phyloP scores from a whole-genome alignment of 176 grass and related monocot species.

The Chrysopogon serrulatus region DNA sequence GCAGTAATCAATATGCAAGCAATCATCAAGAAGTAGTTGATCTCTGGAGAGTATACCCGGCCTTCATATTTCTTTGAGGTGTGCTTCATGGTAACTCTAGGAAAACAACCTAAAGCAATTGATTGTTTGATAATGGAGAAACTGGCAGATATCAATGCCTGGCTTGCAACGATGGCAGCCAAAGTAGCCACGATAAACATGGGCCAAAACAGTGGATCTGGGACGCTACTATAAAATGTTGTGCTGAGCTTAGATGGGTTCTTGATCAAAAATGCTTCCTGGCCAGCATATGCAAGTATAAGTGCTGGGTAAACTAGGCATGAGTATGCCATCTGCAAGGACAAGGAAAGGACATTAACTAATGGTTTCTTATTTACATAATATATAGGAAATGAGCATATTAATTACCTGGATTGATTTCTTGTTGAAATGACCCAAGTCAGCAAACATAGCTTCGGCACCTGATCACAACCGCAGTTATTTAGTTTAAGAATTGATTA shows the following conservation, averaged over 20 bases:
- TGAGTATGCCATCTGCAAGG: constrained; percentile 54
- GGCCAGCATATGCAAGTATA: constrained; percentile 67
- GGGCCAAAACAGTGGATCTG: constrained; percentile 71
- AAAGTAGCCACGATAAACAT: constrained; percentile 71
- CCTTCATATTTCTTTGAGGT: constrained; percentile 73
- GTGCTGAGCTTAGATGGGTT: constrained; percentile 61
- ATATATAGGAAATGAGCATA: neutral
- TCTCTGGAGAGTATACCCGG: constrained; percentile 72
- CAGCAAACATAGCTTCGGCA: constrained; percentile 91
- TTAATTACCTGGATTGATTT: constrained; percentile 60
- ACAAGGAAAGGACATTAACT: neutral
- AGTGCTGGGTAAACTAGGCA: constrained; percentile 66
- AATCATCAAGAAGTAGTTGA: constrained; percentile 75
- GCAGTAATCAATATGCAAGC: constrained; percentile 64
- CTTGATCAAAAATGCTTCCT: constrained; percentile 76
- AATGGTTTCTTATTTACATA: neutral
- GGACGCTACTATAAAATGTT: constrained; percentile 60
- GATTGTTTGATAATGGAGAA: constrained; percentile 88
- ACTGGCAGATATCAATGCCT: constrained; percentile 77
- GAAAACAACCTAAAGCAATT: constrained; percentile 72
- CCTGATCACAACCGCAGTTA: constrained; percentile 36
- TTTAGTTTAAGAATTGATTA: neutral
- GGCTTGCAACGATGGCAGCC: constrained; percentile 72
- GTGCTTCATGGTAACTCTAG: constrained; percentile 78
- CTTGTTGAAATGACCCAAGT: constrained; percentile 87